Evolutionary conservation across 208 protist genomes (phyloP).

Genomic region (Acanthamoeba pearcei): DNA sequence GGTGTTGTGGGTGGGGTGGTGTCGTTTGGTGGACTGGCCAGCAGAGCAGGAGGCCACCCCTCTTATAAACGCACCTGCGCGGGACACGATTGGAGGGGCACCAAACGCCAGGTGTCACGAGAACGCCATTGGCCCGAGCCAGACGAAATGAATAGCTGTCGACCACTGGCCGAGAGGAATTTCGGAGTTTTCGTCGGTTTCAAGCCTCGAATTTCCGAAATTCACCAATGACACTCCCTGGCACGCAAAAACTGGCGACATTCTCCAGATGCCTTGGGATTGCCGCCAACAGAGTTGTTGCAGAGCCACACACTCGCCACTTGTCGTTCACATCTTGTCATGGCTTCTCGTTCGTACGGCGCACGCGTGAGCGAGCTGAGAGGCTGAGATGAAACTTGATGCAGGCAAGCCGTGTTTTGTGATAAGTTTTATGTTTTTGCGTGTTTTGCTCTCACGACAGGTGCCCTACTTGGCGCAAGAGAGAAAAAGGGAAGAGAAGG

Average conservation of each 20-base stretch:
- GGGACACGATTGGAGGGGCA: background rate
- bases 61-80: background rate
- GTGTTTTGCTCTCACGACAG: background rate
- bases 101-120: constrained; percentile 14
- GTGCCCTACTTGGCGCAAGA: constrained; percentile 15
- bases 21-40: background rate
- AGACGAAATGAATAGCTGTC: background rate
- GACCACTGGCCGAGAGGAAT: background rate
- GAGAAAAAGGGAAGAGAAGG: background rate
- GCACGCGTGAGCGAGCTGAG: too few species aligned
- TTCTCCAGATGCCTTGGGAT: too few species aligned
- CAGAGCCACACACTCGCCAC: too few species aligned
- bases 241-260: too few species aligned
- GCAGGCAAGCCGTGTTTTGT: too few species aligned
- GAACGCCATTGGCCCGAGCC: background rate
- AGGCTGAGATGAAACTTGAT: too few species aligned
- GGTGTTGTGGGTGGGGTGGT: background rate
- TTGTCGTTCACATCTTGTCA: too few species aligned
- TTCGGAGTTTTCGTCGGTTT: background rate
- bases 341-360: too few species aligned
- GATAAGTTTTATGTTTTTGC: background rate
- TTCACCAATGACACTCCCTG: too few species aligned
- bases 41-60: background rate
- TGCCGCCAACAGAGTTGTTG: too few species aligned
- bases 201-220: too few species aligned